These are phyloP conservation scores for Pleurostoma richardsiae DNA, from an alignment of 2,329 filamentous ascomycete genomes.

Conservation along the genomic window DNA sequence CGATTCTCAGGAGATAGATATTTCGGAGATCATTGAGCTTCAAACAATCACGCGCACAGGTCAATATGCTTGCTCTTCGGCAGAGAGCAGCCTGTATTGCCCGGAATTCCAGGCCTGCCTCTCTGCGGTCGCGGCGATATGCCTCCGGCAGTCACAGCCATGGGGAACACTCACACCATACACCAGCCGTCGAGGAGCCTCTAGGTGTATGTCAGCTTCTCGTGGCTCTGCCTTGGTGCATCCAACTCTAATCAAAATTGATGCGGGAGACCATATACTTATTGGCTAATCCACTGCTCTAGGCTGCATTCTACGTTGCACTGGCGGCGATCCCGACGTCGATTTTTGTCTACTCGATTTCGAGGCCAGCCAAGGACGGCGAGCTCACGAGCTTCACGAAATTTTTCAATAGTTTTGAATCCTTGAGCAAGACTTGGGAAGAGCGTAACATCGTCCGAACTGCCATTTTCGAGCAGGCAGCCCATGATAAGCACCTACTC, in stretches of 20 bases:
- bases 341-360: conserved; percentile 42
- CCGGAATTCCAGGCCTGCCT: conserved; percentile 26
- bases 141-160: conserved; percentile 48
- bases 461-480: conserved; percentile 48
- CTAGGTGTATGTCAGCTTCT: conserved; percentile 46
- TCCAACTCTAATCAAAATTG: no score
- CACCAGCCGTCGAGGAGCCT: conserved; percentile 41
- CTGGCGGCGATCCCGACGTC: conserved; percentile 38
- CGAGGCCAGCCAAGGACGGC: conserved; percentile 42
- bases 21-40: no score
- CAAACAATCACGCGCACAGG: not conserved
- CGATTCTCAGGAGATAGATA: no score
- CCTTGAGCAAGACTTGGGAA: conserved; percentile 44
- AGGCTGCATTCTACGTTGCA: conserved; percentile 14
- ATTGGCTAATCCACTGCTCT: not conserved
- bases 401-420: conserved; percentile 41
- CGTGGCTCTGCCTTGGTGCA: no score
- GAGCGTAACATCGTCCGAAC: conserved; percentile 48
- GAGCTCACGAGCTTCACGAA: conserved; percentile 39
- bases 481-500: conserved; percentile 52
- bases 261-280: not conserved
- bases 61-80: conserved; percentile 30
- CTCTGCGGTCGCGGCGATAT: conserved; percentile 39
- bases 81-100: conserved; percentile 28
- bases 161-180: conserved; percentile 31